A percentile compares a stretch with the other conserved stretches of the same genome.
Evolutionary conservation across 2,329 filamentous ascomycete genomes (phyloP).

Genomic region (Cryphonectria japonica): DNA sequence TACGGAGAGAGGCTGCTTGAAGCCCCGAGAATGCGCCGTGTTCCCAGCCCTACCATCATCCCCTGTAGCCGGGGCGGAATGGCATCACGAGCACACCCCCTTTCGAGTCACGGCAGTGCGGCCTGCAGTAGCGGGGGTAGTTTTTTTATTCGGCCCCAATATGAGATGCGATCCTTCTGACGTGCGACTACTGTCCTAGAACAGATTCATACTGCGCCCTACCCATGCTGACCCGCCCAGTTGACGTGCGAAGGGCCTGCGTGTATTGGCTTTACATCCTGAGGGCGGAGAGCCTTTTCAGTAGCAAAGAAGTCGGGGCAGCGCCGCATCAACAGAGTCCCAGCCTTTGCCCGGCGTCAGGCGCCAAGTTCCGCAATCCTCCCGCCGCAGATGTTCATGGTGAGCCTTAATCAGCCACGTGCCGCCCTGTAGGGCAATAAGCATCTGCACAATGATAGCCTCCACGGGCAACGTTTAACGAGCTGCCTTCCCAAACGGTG

Average conservation of each 20-base stretch:
- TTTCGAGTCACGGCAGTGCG: neutral
- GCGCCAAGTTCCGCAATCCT: neutral
- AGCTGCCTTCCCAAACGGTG: constrained; percentile 9
- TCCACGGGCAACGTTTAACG: neutral
- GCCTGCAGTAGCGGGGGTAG: constrained; percentile 4
- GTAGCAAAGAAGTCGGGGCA: neutral
- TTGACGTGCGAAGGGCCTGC: neutral
- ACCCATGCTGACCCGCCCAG: neutral
- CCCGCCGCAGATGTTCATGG: neutral
- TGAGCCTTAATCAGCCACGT: constrained; percentile 2
- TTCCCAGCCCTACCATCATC: constrained; percentile 2
- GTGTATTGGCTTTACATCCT: neutral
- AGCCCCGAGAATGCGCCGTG: constrained; percentile 6
- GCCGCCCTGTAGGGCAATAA: neutral
- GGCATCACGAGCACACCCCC: neutral
- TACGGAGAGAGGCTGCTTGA: neutral
- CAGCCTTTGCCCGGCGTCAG: neutral
- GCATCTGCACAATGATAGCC: neutral
- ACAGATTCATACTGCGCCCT: neutral
- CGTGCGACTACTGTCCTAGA: neutral
- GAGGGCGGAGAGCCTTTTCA: neutral
- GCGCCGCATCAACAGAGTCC: neutral
- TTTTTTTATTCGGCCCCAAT: neutral
- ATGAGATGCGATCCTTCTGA: neutral
- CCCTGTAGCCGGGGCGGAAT: constrained; percentile 3